These are phyloP conservation scores for Globisporangium takayamanum DNA, from an alignment of 352 stramenopile species.

Conservation along the genomic window DNA sequence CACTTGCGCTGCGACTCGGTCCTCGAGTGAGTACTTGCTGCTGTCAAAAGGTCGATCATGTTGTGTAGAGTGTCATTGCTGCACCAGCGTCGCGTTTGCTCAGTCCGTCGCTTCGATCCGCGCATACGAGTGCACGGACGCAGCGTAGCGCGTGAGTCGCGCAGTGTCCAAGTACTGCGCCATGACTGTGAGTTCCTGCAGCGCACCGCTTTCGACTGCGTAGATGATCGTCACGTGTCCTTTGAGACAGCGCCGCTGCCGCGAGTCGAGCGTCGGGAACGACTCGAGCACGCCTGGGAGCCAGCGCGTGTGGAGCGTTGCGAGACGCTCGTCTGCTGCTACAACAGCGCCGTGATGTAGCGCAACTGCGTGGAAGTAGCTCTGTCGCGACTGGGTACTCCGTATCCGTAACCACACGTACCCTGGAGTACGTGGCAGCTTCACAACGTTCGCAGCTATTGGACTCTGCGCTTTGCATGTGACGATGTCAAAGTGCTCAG, in stretches of 20 bases:
- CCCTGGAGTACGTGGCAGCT: conserved; percentile 28
- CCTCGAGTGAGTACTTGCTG: too few relatives aligned
- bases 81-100: not conserved
- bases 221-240: conserved; percentile 29
- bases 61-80: too few relatives aligned
- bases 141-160: conserved; percentile 41
- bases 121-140: conserved; percentile 39
- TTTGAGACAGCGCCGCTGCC: conserved; percentile 37
- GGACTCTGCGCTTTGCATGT: conserved; percentile 8
- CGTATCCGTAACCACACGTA: conserved; percentile 34
- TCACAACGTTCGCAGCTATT: not conserved
- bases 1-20: too few relatives aligned
- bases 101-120: conserved; percentile 8
- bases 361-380: conserved; percentile 31
- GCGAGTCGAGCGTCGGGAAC: conserved; percentile 32
- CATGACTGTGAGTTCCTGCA: conserved; percentile 35
- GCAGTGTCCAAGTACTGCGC: conserved; percentile 28
- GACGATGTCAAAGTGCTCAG: conserved; percentile 30
- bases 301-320: conserved; percentile 32
- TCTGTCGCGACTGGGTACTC: conserved; percentile 8
- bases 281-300: conserved; percentile 43
- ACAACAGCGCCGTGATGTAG: conserved; percentile 24
- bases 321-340: not conserved
- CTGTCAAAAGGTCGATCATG: too few relatives aligned
- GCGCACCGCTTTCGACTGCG: conserved; percentile 17